A percentile compares a stretch with the other conserved stretches of the same genome.
phyloP scores from a whole-genome alignment of 106 monocot genomes.

The Acanthochlamys bracteata region DNA sequence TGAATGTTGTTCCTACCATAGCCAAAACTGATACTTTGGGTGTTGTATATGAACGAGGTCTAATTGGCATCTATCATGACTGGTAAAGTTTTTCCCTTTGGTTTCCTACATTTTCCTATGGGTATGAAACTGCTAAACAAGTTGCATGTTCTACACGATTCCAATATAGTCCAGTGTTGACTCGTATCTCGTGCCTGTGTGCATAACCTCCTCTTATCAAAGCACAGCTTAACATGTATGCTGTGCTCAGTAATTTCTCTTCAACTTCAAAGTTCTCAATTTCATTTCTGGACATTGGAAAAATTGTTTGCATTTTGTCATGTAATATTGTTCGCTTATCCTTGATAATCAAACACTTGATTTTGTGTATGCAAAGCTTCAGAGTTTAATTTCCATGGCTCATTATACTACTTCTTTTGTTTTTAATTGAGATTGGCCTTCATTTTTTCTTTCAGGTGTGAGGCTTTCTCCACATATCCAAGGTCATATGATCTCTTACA shows the following conservation, averaged over 20 bases:
- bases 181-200: background rate
- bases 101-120: background rate
- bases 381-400: too few species aligned
- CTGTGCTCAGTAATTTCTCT: too few species aligned
- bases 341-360: too few species aligned
- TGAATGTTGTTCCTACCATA: slow-evolving; percentile 45
- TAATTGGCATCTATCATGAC: slow-evolving; percentile 49
- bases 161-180: background rate
- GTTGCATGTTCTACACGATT: background rate
- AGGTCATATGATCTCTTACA: slow-evolving; percentile 43
- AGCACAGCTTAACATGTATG: background rate
- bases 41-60: slow-evolving; percentile 27
- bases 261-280: too few species aligned
- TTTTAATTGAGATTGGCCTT: background rate
- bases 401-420: background rate
- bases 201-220: background rate
- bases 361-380: too few species aligned
- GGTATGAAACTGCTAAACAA: background rate
- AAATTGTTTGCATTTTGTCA: too few species aligned
- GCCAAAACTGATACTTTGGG: slow-evolving; percentile 24
- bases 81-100: slow-evolving; percentile 19
- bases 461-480: slow-evolving; percentile 45
- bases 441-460: slow-evolving; percentile 24
- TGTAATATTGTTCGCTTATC: background rate
- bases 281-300: too few species aligned